These are phyloP conservation scores for Volvox reticuliferus DNA, from an alignment of 139 green algal species.

Conservation along the genomic window DNA sequence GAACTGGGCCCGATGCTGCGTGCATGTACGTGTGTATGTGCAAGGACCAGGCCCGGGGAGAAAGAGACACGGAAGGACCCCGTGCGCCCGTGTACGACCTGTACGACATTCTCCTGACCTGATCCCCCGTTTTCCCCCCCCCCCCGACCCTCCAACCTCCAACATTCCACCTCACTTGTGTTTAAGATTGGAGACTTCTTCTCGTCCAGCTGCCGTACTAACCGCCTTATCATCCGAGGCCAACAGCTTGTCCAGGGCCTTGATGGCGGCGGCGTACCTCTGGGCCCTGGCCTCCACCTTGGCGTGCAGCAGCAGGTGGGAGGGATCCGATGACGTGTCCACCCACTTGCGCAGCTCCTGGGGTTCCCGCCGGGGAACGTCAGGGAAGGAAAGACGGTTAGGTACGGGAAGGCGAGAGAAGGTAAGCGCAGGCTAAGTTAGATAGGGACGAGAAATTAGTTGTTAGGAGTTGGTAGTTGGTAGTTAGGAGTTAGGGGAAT, in stretches of 20 bases:
- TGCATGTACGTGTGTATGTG: no score
- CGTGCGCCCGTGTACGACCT: no score
- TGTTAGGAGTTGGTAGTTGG: no score
- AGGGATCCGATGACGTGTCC: slow-evolving; percentile 65
- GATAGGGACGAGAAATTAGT: no score
- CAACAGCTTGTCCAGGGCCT: slow-evolving; percentile 54
- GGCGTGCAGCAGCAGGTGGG: slow-evolving; percentile 75
- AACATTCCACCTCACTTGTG: slow-evolving; percentile 1
- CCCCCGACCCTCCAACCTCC: no score
- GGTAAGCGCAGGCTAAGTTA: no score
- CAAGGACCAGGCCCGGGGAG: no score
- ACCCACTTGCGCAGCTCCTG: slow-evolving; percentile 78
- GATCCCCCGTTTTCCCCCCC: no score
- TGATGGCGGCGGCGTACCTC: slow-evolving; percentile 58
- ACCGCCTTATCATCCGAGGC: slow-evolving; percentile 29
- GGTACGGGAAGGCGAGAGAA: not conserved
- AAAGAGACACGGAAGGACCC: no score
- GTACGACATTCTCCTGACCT: no score
- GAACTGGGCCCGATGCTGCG: no score
- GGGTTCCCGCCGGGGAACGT: not conserved
- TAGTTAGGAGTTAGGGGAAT: no score
- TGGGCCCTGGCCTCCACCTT: slow-evolving; percentile 59
- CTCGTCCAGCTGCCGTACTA: not conserved
- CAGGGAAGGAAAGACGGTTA: not conserved
- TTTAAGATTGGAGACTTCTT: slow-evolving; percentile 64